Evolutionary conservation across 2,329 filamentous ascomycete species (phyloP), one percentile per base, ranked within the genome.

Genomic region (Xylariales sp.): DNA sequence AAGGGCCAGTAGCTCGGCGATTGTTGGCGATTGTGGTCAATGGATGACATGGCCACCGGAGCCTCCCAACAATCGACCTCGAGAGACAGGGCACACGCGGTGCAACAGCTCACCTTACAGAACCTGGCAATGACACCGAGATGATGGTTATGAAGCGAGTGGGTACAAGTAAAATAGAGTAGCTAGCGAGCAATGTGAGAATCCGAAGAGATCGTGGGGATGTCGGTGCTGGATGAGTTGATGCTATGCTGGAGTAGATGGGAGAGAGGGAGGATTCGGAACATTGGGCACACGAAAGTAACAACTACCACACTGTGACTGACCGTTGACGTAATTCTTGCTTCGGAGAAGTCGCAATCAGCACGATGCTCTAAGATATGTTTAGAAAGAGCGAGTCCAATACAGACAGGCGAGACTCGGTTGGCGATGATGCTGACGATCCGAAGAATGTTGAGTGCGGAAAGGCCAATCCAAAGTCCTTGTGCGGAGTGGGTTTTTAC

Each of bases 111-210:
- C 11, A 54, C 52, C 52, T 53, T 51, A 44, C 31, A 38, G 44
- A 45, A 34, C 45, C 49, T 45, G 56, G 46, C 55, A 48, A 55
- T 53, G 53, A 48, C 57, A 51, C 71, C 73, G 74, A 69, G 69
- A 67, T 64, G 62, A 62, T 60, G 66, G 66, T 64, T 59, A 69
- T 69, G 67, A 73, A 78, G 72, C 68, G 71, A 76, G 69, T 59
- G 68, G 61, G 61, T 57, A 65, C 66, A 70, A 73, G 68, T 71
- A 73, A 72, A 69, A 76, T 74, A 70, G 71, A 70, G 69, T 69
- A 74, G 71, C 70, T 77, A 76, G 70, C 67, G 63, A 75, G 71
- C 74, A 77, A 78, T 68, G 71, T 71, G 69, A 61, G 62, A 52
- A 58, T 58, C 59, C 58, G 60, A 68, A 70, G 67, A 68, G 66